These are phyloP conservation scores for Arthroderma sp. DNA, from an alignment of 2,329 filamentous ascomycete genomes.

Conservation along the genomic window DNA sequence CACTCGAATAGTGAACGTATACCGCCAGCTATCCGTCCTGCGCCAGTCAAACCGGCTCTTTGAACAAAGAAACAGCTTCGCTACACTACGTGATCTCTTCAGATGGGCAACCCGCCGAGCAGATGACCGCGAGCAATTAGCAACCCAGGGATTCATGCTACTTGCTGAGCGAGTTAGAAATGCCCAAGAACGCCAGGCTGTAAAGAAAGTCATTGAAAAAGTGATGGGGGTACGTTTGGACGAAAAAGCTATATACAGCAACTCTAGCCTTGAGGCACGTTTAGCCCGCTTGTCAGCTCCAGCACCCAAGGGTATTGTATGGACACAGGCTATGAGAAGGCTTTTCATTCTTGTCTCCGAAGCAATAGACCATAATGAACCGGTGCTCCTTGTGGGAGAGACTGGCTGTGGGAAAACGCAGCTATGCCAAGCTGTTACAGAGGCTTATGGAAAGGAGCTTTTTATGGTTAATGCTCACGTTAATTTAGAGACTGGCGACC, in stretches of 20 bases:
- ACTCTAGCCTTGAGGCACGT: slow-evolving; percentile 44
- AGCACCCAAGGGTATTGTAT: slow-evolving; percentile 51
- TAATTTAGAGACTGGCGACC: slow-evolving; percentile 91
- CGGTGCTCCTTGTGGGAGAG: slow-evolving; percentile 86
- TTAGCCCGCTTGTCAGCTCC: slow-evolving; percentile 27
- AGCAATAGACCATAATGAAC: slow-evolving; percentile 80
- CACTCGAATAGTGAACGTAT: slow-evolving; percentile 78
- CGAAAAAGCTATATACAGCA: slow-evolving; percentile 57
- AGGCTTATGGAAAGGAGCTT: slow-evolving; percentile 61
- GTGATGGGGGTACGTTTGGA: slow-evolving; percentile 81
- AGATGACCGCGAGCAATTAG: slow-evolving; percentile 76
- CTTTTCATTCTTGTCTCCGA: slow-evolving; percentile 80
- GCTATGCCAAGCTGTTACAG: slow-evolving; percentile 80
- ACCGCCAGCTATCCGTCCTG: slow-evolving; percentile 78
- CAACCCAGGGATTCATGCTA: slow-evolving; percentile 89
- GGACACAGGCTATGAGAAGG: slow-evolving; percentile 89
- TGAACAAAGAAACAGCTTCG: slow-evolving; percentile 94
- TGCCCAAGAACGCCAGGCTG: slow-evolving; percentile 66
- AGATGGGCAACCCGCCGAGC: slow-evolving; percentile 81
- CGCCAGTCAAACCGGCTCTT: slow-evolving; percentile 85
- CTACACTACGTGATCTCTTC: slow-evolving; percentile 89
- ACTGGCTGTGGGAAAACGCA: slow-evolving; percentile 98
- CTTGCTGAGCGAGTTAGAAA: slow-evolving; percentile 91
- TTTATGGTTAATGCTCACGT: slow-evolving; percentile 95
- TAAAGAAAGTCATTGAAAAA: slow-evolving; percentile 77